These are phyloP conservation scores for Phialophora expanda DNA, from an alignment of 2,329 filamentous ascomycete species.

Conservation along the genomic window DNA sequence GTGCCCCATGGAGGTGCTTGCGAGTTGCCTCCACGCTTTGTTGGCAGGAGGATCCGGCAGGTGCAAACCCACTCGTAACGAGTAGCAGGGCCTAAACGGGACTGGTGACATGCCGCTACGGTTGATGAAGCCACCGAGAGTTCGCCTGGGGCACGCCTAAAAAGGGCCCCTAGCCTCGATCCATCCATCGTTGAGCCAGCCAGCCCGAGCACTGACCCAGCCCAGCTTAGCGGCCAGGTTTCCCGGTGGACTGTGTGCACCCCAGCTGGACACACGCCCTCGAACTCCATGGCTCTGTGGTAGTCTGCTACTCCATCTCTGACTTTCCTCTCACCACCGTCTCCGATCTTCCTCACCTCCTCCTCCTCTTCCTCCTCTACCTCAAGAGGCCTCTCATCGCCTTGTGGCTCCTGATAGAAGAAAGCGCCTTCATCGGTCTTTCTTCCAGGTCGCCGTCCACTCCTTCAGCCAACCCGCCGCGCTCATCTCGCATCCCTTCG, in stretches of 20 bases:
- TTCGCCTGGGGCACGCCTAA: slow-evolving; percentile 18
- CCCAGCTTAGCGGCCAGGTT: slow-evolving; percentile 17
- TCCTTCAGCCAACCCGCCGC: slow-evolving; percentile 33
- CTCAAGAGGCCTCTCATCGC: slow-evolving; percentile 24
- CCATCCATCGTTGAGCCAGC: slow-evolving; percentile 6
- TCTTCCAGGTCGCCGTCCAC: slow-evolving; percentile 41
- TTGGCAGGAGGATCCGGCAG: slow-evolving; percentile 8
- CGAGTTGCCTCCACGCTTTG: background rate
- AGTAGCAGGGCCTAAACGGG: slow-evolving; percentile 4
- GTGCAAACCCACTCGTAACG: background rate
- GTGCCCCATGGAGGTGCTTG: background rate
- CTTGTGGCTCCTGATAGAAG: slow-evolving; percentile 38
- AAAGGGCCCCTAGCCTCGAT: slow-evolving; percentile 8
- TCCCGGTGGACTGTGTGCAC: slow-evolving; percentile 13
- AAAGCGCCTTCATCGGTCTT: slow-evolving; percentile 35
- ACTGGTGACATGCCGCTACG: slow-evolving; percentile 16
- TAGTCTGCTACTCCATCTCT: background rate
- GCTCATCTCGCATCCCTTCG: slow-evolving; percentile 21
- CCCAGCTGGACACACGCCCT: background rate
- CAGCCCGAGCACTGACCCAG: slow-evolving; percentile 4
- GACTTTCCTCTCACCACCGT: slow-evolving; percentile 45
- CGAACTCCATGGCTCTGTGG: slow-evolving; percentile 1
- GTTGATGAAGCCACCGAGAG: slow-evolving; percentile 9
- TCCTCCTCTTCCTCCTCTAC: slow-evolving; percentile 31
- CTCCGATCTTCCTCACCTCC: slow-evolving; percentile 29